Conservation (phyloP, 2,329 filamentous ascomycete species). For the Didymella lethalis region DNA sequence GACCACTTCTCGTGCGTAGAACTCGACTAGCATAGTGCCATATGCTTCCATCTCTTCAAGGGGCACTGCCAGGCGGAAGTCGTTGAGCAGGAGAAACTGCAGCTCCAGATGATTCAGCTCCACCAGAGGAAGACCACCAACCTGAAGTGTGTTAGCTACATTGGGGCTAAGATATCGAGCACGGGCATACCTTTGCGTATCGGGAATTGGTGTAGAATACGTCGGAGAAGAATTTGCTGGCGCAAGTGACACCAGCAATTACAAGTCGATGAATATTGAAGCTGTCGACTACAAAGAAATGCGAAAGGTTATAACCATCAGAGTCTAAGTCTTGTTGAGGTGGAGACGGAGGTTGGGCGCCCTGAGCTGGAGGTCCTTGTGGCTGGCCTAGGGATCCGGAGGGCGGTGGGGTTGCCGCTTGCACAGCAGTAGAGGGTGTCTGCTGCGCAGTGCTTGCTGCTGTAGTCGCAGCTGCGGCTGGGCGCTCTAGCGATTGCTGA, state of each 20-base stretch:
- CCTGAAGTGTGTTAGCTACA: conserved; percentile 63
- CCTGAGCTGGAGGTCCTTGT: conserved; percentile 39
- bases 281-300: conserved; percentile 95
- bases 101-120: conserved; percentile 96
- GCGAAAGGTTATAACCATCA: conserved; percentile 64
- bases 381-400: conserved; percentile 58
- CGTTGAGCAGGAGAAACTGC: conserved; percentile 93
- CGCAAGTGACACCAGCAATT: conserved; percentile 96
- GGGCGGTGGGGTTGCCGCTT: conserved; percentile 58
- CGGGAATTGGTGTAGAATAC: conserved; percentile 99
- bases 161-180: conserved; percentile 34
- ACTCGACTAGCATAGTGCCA: conserved; percentile 97
- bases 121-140: conserved; percentile 87
- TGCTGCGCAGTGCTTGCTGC: conserved; percentile 35
- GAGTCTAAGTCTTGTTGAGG: conserved; percentile 52
- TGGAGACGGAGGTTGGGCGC: conserved; percentile 48
- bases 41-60: conserved; percentile 97
- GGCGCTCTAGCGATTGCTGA: conserved; percentile 56
- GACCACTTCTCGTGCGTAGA: conserved; percentile 91
- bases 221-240: conserved; percentile 99
- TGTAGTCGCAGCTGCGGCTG: conserved; percentile 40
- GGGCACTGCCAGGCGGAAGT: conserved; percentile 90
- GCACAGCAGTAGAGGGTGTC: conserved; percentile 41
- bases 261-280: conserved; percentile 98
- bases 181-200: conserved; percentile 86